phyloP scores from a whole-genome alignment of 2,329 filamentous ascomycete species.

The Cryphonectria naterciae region DNA sequence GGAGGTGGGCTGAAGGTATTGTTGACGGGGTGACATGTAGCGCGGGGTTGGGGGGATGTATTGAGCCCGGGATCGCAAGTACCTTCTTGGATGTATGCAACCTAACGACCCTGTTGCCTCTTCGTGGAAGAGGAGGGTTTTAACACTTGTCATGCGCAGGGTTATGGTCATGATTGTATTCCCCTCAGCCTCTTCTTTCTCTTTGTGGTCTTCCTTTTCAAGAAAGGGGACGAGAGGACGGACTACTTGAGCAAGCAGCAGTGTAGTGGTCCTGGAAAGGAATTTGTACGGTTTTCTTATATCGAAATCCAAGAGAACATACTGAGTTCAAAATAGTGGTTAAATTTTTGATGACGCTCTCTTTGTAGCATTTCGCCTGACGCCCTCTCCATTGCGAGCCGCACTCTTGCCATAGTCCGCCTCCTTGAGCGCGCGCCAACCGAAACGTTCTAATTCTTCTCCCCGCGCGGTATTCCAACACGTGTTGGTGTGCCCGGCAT shows the following conservation, averaged over 20 bases:
- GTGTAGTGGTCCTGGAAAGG: background rate
- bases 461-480: background rate
- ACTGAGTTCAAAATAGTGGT: background rate
- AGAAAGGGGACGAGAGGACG: background rate
- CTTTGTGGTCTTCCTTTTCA: no score
- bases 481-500: background rate
- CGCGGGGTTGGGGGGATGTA: background rate
- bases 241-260: background rate
- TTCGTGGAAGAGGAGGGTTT: background rate
- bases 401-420: background rate
- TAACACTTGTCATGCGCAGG: no score
- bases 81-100: background rate
- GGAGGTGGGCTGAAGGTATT: background rate
- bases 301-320: background rate
- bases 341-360: conserved; percentile 13
- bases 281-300: background rate
- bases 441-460: background rate
- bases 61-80: background rate
- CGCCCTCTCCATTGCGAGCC: conserved; percentile 3
- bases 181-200: background rate
- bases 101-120: background rate
- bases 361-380: conserved; percentile 5
- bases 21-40: background rate
- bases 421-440: background rate
- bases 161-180: background rate